phyloP scores from a whole-genome alignment of 768 basidiomycete species.

The Pleurotus tuoliensis region DNA sequence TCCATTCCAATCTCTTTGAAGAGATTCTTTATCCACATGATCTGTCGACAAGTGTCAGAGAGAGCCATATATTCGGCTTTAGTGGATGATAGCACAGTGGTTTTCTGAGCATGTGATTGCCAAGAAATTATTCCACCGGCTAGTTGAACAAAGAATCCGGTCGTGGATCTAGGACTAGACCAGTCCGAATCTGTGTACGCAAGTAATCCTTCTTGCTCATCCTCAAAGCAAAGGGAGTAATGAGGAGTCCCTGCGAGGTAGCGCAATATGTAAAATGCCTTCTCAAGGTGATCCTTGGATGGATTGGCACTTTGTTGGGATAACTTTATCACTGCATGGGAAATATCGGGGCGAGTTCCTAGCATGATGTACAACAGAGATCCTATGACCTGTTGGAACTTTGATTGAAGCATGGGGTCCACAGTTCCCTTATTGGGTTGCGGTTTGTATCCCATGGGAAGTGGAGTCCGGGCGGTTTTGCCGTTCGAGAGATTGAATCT shows the following conservation, averaged over 20 bases:
- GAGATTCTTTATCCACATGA: too few species aligned
- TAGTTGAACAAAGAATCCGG: slow-evolving; percentile 24
- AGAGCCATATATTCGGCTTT: slow-evolving; percentile 31
- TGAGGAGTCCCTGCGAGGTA: slow-evolving; percentile 23
- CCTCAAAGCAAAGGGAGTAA: slow-evolving; percentile 13
- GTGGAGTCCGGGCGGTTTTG: too few species aligned
- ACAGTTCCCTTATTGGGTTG: too few species aligned
- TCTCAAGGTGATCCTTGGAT: slow-evolving; percentile 19
- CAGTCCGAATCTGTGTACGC: slow-evolving; percentile 20
- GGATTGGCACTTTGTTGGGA: too few species aligned
- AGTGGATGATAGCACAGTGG: slow-evolving; percentile 23
- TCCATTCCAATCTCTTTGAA: too few species aligned
- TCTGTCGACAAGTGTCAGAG: background rate
- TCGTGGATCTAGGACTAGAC: slow-evolving; percentile 21
- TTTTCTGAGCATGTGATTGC: slow-evolving; percentile 26
- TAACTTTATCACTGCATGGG: too few species aligned
- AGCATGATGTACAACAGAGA: too few species aligned
- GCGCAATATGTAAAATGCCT: slow-evolving; percentile 19
- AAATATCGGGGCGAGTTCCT: too few species aligned
- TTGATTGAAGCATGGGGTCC: too few species aligned
- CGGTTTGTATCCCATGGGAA: too few species aligned
- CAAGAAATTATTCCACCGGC: slow-evolving; percentile 25
- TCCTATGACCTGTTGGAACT: too few species aligned
- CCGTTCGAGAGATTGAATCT: too few species aligned
- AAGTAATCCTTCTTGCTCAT: slow-evolving; percentile 1